phyloP scores from a whole-genome alignment of 2,329 filamentous ascomycete species.

The Ophiostoma ulmi region DNA sequence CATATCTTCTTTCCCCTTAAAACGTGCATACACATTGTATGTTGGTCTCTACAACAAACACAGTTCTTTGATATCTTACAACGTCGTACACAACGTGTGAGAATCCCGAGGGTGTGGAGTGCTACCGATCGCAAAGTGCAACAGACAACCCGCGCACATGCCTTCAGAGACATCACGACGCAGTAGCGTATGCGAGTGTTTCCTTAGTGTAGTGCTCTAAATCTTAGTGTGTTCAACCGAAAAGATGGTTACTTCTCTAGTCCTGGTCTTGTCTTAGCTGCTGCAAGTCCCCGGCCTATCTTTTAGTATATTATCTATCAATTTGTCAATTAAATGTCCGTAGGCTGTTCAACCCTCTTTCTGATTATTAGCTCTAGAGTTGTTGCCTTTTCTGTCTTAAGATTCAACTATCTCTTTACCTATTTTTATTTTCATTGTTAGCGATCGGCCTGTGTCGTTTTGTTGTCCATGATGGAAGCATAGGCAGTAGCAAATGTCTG shows the following conservation, averaged over 20 bases:
- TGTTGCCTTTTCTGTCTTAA: not conserved
- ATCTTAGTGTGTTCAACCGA: conserved; percentile 12
- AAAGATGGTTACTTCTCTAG: conserved; percentile 10
- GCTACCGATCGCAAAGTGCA: conserved; percentile 6
- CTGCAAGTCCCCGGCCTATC: not conserved
- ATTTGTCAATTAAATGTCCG: conserved; percentile 13
- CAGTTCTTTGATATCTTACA: not conserved
- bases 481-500: not conserved
- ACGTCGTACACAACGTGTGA: not conserved
- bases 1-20: not conserved
- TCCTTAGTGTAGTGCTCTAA: conserved; percentile 16
- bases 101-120: conserved; percentile 1
- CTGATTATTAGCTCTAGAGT: not conserved
- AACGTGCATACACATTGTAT: too few relatives aligned
- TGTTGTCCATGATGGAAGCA: not conserved
- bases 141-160: not conserved
- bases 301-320: not conserved
- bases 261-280: conserved; percentile 6
- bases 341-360: not conserved
- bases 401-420: too few relatives aligned
- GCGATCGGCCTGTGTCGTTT: not conserved
- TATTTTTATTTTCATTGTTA: not conserved
- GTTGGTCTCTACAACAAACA: not conserved
- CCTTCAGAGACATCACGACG: conserved; percentile 18
- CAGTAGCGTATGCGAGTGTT: conserved; percentile 21